These are phyloP conservation scores for Naumovozyma dairenensis DNA, from an alignment of 805 yeast genomes.

Conservation along the genomic window DNA sequence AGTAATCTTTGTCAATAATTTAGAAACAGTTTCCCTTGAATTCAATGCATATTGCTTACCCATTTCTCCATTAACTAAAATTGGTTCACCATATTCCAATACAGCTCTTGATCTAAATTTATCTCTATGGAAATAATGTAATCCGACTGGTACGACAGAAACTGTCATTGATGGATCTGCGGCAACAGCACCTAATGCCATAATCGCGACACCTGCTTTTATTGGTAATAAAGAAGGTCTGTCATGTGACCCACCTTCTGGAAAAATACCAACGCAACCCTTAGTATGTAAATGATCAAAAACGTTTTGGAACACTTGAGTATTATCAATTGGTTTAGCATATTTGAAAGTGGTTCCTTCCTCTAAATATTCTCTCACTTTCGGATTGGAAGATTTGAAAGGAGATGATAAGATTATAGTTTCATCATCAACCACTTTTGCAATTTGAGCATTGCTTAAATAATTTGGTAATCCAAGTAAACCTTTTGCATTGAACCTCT, in stretches of 20 bases:
- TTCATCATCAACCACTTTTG: conserved; percentile 59
- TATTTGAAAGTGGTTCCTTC: conserved; percentile 52
- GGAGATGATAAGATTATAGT: conserved; percentile 61
- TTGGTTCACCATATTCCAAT: conserved; percentile 85
- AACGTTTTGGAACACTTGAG: conserved; percentile 71
- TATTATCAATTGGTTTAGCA: conserved; percentile 82
- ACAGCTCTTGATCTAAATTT: conserved; percentile 93
- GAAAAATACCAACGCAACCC: conserved; percentile 83
- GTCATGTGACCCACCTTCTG: conserved; percentile 98
- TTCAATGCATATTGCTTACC: conserved; percentile 56
- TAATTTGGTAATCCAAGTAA: conserved; percentile 68
- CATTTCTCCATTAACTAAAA: conserved; percentile 58
- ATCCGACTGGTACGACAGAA: conserved; percentile 89
- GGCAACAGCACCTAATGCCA: conserved; percentile 93
- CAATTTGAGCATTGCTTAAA: conserved; percentile 65
- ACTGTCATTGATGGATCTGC: conserved; percentile 66
- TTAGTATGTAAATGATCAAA: conserved; percentile 75
- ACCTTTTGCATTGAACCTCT: conserved; percentile 52
- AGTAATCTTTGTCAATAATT: conserved; percentile 60
- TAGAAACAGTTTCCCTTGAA: conserved; percentile 62
- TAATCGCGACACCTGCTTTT: conserved; percentile 94
- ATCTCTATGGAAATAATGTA: conserved; percentile 95
- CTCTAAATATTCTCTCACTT: conserved; percentile 31
- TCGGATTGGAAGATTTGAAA: conserved; percentile 44
- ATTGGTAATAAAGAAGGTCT: conserved; percentile 82